Conservation (phyloP, 352 stramenopile genomes). For the Globisporangium irregulare region DNA sequence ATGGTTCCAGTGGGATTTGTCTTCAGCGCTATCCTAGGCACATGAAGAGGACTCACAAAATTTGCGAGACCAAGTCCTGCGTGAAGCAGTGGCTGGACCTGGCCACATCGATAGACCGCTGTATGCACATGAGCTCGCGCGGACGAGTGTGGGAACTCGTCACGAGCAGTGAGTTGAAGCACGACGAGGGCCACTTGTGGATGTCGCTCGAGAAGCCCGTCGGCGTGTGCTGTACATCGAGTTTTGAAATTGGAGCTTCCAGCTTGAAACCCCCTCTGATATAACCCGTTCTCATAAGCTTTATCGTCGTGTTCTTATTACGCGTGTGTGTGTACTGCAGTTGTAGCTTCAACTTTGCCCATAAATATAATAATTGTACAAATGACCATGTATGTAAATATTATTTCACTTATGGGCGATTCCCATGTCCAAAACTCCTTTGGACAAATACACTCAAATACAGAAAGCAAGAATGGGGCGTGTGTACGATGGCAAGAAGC, state of each 20-base stretch:
- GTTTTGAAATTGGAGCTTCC: no score
- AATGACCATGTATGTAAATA: no score
- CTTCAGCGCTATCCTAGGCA: background rate
- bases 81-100: background rate
- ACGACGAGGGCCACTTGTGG: slow-evolving; percentile 90
- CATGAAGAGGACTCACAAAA: background rate
- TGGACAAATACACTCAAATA: background rate
- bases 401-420: no score
- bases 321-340: no score
- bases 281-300: no score
- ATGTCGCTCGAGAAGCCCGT: slow-evolving; percentile 29
- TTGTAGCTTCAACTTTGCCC: no score
- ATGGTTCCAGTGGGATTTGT: no score
- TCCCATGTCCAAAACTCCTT: no score
- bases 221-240: background rate
- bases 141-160: slow-evolving; percentile 43
- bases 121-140: background rate
- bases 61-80: background rate
- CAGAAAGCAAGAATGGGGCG: slow-evolving; percentile 46
- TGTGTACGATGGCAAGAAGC: slow-evolving; percentile 78
- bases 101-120: background rate
- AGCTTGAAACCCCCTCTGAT: no score
- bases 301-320: no score
- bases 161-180: slow-evolving; percentile 78
- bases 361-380: no score